Evolutionary conservation across 306 rosid genomes (phyloP).

Genomic region (Alnus glutinosa): DNA sequence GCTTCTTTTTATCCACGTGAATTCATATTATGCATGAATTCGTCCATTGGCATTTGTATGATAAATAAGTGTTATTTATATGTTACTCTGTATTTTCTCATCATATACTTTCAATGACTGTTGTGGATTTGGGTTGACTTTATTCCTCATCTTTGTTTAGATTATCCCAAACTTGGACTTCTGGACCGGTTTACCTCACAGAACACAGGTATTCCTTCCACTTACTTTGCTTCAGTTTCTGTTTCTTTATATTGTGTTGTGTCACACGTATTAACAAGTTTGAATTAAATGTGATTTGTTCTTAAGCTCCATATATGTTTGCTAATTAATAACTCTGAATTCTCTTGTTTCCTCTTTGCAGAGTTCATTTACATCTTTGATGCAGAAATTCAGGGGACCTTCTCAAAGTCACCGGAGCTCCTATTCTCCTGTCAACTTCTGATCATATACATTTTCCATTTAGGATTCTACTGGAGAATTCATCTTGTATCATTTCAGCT

Average conservation of each 20-base stretch:
- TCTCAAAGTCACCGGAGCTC: conserved; percentile 71
- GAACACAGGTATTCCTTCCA: conserved; percentile 57
- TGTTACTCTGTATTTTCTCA: not conserved
- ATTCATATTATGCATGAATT: conserved; percentile 15
- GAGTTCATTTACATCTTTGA: conserved; percentile 58
- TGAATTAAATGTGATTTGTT: conserved; percentile 1
- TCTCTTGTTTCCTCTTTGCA: conserved; percentile 36
- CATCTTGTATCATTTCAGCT: conserved; percentile 27
- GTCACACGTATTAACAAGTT: not conserved
- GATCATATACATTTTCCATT: conserved; percentile 34
- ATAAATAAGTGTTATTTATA: not conserved
- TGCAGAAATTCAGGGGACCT: conserved; percentile 68
- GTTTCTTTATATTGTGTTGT: conserved; percentile 7
- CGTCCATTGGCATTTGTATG: not conserved
- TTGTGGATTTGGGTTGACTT: conserved; percentile 8
- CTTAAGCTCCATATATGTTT: not conserved
- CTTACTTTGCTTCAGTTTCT: conserved; percentile 21
- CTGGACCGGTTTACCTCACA: conserved; percentile 75
- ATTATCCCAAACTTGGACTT: conserved; percentile 80
- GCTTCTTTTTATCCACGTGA: conserved; percentile 20
- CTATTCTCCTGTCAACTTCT: conserved; percentile 84
- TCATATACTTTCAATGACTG: not conserved
- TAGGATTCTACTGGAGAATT: conserved; percentile 33
- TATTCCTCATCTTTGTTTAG: conserved; percentile 41
- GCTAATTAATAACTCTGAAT: not conserved